Conservation (phyloP, 2,329 filamentous ascomycete species). For the Ascochyta fabae region DNA sequence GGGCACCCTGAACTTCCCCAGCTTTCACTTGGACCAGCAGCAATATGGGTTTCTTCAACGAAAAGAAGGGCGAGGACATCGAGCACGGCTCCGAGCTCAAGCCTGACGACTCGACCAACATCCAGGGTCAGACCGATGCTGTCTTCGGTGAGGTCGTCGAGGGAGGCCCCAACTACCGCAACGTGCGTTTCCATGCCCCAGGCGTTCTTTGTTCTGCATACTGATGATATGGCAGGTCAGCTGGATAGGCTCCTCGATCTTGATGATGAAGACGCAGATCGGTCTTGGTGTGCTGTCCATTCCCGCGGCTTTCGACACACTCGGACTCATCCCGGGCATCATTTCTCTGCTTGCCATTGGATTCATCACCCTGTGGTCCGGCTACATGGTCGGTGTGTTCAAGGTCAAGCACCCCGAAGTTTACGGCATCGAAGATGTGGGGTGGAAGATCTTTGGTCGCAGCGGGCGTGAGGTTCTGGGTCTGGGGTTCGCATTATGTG, state of each 20-base stretch:
- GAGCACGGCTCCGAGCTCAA: slow-evolving; percentile 17
- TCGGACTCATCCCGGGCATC: slow-evolving; percentile 57
- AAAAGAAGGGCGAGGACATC: slow-evolving; percentile 7
- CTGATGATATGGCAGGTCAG: slow-evolving; percentile 20
- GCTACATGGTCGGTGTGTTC: slow-evolving; percentile 57
- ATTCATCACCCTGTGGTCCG: slow-evolving; percentile 56
- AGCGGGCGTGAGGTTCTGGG: slow-evolving; percentile 57
- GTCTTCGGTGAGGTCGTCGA: slow-evolving; percentile 21
- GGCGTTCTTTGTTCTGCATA: neutral
- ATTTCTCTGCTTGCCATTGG: slow-evolving; percentile 51
- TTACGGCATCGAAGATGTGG: slow-evolving; percentile 64
- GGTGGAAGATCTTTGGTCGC: slow-evolving; percentile 59
- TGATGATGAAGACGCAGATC: slow-evolving; percentile 36
- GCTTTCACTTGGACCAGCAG: neutral
- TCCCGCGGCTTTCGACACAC: slow-evolving; percentile 51
- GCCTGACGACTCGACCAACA: slow-evolving; percentile 6
- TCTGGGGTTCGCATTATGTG: slow-evolving; percentile 43
- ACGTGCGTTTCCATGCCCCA: slow-evolving; percentile 8
- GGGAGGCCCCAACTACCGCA: slow-evolving; percentile 20
- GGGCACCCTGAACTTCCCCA: slow-evolving; percentile 1
- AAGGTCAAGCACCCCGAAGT: slow-evolving; percentile 61
- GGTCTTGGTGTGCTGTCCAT: slow-evolving; percentile 54
- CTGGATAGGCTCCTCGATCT: slow-evolving; percentile 23
- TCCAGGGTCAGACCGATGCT: slow-evolving; percentile 17
- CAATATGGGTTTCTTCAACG: slow-evolving; percentile 10